phyloP scores from a whole-genome alignment of 2,329 filamentous ascomycete genomes.

The Fusarium begoniae region DNA sequence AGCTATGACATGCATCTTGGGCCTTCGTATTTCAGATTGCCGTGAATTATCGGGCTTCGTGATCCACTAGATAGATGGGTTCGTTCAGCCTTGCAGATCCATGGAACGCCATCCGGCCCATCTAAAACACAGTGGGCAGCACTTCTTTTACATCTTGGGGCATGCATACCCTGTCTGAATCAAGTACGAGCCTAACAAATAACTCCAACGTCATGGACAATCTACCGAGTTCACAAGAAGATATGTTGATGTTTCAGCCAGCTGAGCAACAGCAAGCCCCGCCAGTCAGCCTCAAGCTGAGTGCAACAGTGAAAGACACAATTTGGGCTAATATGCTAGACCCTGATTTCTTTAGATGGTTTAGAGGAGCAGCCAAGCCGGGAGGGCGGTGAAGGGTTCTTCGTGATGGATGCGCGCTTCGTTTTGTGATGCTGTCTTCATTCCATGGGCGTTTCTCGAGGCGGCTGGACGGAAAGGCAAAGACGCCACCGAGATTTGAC shows the following conservation, averaged over 20 bases:
- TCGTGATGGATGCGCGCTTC: neutral
- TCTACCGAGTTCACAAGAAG: neutral
- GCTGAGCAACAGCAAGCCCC: neutral
- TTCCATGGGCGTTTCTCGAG: conserved; percentile 22
- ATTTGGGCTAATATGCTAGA: neutral
- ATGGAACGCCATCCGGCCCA: neutral
- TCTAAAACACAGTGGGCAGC: neutral
- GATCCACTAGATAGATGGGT: neutral
- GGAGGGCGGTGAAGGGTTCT: neutral
- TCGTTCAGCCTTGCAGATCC: neutral
- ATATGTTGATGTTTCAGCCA: neutral
- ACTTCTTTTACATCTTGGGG: neutral
- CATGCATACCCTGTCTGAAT: neutral
- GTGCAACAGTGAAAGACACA: neutral
- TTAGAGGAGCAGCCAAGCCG: neutral
- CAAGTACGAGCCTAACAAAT: neutral
- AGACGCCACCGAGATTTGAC: neutral
- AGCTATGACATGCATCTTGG: neutral
- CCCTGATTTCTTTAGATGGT: neutral
- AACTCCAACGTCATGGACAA: neutral
- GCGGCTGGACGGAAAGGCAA: neutral
- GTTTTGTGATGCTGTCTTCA: neutral
- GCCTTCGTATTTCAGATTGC: neutral
- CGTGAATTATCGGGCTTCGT: neutral
- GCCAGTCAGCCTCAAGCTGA: neutral